Conservation (phyloP, 2,329 filamentous ascomycete genomes). For the Rhinocladiella mackenziei region DNA sequence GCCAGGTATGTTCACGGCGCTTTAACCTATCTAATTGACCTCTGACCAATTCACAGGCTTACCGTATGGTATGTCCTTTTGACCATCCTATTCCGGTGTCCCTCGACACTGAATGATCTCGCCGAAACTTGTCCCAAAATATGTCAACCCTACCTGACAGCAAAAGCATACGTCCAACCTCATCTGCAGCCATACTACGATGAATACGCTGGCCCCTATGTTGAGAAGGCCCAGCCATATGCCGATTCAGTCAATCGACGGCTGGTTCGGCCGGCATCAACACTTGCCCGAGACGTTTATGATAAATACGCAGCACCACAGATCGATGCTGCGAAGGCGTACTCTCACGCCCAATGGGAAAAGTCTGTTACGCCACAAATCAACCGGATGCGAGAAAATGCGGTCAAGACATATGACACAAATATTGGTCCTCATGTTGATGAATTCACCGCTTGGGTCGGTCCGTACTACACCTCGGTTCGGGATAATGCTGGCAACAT, state of each 20-base stretch:
- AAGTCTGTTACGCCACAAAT: constrained; percentile 72
- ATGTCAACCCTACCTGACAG: constrained; percentile 75
- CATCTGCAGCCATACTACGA: constrained; percentile 83
- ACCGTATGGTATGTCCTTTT: constrained; percentile 81
- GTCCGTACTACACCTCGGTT: constrained; percentile 69
- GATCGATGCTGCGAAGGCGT: constrained; percentile 63
- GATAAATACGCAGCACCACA: constrained; percentile 70
- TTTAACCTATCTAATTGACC: neutral
- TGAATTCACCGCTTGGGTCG: constrained; percentile 53
- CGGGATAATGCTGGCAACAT: constrained; percentile 61
- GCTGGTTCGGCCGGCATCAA: constrained; percentile 65
- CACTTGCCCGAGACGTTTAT: constrained; percentile 59
- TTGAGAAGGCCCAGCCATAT: constrained; percentile 73
- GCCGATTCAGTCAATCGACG: constrained; percentile 52
- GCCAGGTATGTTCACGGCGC: constrained; percentile 50
- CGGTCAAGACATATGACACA: constrained; percentile 64
- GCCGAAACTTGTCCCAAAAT: constrained; percentile 67
- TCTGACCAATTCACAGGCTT: constrained; percentile 51
- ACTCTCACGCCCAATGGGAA: constrained; percentile 70
- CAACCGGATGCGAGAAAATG: constrained; percentile 58
- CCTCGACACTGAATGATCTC: constrained; percentile 63
- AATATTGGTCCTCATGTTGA: constrained; percentile 70
- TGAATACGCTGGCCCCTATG: constrained; percentile 75
- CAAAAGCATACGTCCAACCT: constrained; percentile 63
- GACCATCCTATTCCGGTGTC: constrained; percentile 78